Conservation (phyloP, 2,329 filamentous ascomycete genomes). For the Ilyonectria robusta region DNA sequence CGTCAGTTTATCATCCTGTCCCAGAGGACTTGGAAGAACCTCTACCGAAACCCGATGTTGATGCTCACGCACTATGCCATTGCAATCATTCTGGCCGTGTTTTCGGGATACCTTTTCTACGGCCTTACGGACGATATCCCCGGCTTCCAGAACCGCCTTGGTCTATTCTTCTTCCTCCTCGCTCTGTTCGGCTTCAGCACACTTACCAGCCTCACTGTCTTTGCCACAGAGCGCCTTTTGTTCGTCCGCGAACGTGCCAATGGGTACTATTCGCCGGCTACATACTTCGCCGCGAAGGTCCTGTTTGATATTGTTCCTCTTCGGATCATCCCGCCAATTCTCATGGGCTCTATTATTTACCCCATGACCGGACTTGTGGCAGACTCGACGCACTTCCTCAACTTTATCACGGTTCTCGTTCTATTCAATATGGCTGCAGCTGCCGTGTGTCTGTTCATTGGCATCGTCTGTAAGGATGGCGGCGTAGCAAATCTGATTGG, state of each 20-base stretch:
- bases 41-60: conserved; percentile 96
- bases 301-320: conserved; percentile 97
- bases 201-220: conserved; percentile 92
- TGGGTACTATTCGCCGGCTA: conserved; percentile 93
- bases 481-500: conserved; percentile 95
- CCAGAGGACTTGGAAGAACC: conserved; percentile 92
- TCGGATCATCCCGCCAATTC: conserved; percentile 92
- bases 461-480: conserved; percentile 92
- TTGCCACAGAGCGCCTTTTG: conserved; percentile 89
- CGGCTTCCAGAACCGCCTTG: conserved; percentile 97
- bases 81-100: conserved; percentile 92
- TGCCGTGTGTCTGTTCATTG: conserved; percentile 94
- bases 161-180: conserved; percentile 97
- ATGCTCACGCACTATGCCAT: conserved; percentile 99
- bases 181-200: conserved; percentile 98
- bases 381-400: conserved; percentile 86
- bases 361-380: conserved; percentile 96
- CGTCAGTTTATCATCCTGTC: conserved; percentile 93
- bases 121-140: conserved; percentile 95
- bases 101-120: conserved; percentile 96
- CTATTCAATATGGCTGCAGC: conserved; percentile 97
- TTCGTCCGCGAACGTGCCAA: conserved; percentile 96
- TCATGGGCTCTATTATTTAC: conserved; percentile 96
- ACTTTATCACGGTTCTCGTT: conserved; percentile 91
- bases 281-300: conserved; percentile 97